These are phyloP conservation scores for Metarhizium humberi DNA, from an alignment of 2,329 filamentous ascomycete genomes.

Conservation along the genomic window DNA sequence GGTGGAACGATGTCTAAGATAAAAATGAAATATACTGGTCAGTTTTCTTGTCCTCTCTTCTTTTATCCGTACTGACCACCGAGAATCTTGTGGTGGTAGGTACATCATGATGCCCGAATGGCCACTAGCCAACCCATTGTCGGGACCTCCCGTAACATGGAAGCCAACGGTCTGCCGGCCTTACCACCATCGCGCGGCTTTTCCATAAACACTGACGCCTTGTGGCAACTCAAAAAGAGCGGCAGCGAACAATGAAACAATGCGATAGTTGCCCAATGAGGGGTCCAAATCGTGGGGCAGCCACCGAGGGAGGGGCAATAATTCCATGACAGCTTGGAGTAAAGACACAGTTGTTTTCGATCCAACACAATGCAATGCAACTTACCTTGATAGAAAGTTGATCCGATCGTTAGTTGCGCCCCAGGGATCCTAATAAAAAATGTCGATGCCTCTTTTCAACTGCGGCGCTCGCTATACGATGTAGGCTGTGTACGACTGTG, in stretches of 20 bases:
- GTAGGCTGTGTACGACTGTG: background rate
- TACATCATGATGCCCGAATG: background rate
- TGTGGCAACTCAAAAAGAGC: background rate
- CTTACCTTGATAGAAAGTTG: background rate
- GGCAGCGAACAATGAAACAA: background rate
- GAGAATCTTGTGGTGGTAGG: background rate
- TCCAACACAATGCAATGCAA: background rate
- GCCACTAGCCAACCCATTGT: background rate
- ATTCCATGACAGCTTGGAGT: background rate
- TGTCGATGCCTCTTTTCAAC: background rate
- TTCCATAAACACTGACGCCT: background rate
- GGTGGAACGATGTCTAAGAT: background rate
- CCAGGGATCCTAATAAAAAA: no score
- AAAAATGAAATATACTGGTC: background rate
- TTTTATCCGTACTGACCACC: background rate
- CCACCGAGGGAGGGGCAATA: background rate
- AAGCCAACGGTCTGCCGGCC: background rate
- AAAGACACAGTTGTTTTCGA: background rate
- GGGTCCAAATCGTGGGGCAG: background rate
- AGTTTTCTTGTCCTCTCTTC: background rate
- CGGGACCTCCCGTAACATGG: background rate
- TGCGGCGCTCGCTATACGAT: background rate
- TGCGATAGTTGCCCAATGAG: constrained; percentile 1
- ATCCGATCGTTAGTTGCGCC: no score
- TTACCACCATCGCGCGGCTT: background rate